Evolutionary conservation across 257 asterid species (phyloP).

Genomic region (Thymus mandschuricus): DNA sequence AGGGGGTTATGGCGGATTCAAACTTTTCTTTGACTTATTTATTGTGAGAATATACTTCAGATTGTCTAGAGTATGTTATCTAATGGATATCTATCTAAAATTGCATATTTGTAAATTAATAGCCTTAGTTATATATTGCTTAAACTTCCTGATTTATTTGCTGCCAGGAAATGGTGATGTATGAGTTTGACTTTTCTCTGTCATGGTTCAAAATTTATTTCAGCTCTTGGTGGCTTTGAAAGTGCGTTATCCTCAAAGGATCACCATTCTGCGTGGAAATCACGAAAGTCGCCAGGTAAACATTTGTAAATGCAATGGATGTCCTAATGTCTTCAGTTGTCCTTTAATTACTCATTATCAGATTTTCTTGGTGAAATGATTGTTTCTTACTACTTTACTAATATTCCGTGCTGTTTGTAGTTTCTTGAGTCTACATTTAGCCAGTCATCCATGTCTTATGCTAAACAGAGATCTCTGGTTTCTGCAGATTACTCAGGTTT

Average conservation of each 20-base stretch:
- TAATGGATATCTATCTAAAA: constrained; percentile 3
- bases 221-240: constrained; percentile 70
- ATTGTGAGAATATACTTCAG: not conserved
- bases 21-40: not conserved
- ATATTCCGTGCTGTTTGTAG: constrained; percentile 11
- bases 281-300: constrained; percentile 89
- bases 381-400: constrained; percentile 21
- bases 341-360: constrained; percentile 19
- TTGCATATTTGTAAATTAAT: not conserved
- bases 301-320: constrained; percentile 18
- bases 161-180: constrained; percentile 1
- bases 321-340: constrained; percentile 36
- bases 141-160: not conserved
- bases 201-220: constrained; percentile 25
- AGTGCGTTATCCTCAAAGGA: constrained; percentile 64
- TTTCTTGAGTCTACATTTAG: constrained; percentile 19
- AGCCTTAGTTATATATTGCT: constrained; percentile 15
- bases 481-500: constrained; percentile 48
- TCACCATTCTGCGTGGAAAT: constrained; percentile 78
- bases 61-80: not conserved
- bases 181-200: constrained; percentile 1
- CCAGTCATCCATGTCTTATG: constrained; percentile 7
- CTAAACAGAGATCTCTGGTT: constrained; percentile 17
- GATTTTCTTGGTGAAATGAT: constrained; percentile 17
- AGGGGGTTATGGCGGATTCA: not conserved